Evolutionary conservation across 257 asterid genomes (phyloP).

Genomic region (Voacanga thouarsii): DNA sequence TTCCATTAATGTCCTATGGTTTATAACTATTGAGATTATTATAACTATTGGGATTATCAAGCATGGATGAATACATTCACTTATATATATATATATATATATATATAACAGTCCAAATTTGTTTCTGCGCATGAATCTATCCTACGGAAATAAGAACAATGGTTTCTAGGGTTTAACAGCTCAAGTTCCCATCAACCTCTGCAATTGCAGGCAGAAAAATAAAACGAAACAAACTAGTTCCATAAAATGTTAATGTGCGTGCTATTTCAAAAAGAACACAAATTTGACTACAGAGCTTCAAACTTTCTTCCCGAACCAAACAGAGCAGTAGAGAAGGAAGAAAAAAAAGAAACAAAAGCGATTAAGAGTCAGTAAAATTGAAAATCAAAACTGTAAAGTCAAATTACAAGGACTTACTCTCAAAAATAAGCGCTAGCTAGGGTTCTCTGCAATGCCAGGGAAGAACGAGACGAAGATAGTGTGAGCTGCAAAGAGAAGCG

Average conservation of each 20-base stretch:
- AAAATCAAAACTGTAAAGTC: not conserved
- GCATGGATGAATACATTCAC: too few species aligned
- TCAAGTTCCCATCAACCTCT: not conserved
- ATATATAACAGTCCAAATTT: not conserved
- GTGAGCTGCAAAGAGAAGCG: not conserved
- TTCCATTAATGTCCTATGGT: too few species aligned
- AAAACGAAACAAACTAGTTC: not conserved
- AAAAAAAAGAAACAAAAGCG: too few species aligned
- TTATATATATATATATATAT: too few species aligned
- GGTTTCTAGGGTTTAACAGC: constrained; percentile 2
- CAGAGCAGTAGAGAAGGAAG: not conserved
- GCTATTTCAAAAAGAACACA: not conserved
- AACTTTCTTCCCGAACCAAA: not conserved
- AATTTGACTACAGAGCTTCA: not conserved
- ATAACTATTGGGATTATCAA: too few species aligned
- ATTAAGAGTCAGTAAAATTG: too few species aligned
- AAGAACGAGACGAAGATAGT: constrained; percentile 6
- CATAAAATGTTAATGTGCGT: not conserved
- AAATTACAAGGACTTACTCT: not conserved
- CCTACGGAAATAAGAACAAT: not conserved
- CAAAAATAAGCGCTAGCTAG: constrained; percentile 8
- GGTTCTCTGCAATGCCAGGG: constrained; percentile 14
- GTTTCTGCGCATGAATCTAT: not conserved
- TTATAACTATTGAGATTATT: too few species aligned
- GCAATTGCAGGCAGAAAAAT: not conserved